These are phyloP conservation scores for Silene coronaria DNA, from an alignment of 179 eudicot species.

Conservation along the genomic window DNA sequence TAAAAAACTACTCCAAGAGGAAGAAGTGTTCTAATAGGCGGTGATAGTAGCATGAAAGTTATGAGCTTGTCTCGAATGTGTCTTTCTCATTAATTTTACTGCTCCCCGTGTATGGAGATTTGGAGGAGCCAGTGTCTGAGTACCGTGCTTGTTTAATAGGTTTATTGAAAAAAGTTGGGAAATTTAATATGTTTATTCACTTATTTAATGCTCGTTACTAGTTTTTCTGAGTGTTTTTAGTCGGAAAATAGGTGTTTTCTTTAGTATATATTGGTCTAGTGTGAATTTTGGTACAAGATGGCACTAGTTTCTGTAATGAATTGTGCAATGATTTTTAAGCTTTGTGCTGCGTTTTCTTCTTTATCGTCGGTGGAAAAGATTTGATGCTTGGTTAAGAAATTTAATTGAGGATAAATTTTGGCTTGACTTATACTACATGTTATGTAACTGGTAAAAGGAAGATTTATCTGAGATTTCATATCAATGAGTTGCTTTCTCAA, in stretches of 20 bases:
- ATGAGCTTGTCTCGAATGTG: background rate
- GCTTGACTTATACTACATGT: background rate
- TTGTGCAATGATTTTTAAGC: background rate
- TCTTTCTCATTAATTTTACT: background rate
- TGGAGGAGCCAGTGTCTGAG: background rate
- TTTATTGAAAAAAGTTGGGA: background rate
- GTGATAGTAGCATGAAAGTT: background rate
- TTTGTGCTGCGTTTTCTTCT: background rate
- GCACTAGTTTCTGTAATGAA: background rate
- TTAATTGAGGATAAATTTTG: slow-evolving; percentile 4
- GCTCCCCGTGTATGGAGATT: background rate
- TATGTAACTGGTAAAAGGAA: background rate
- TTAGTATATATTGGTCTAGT: background rate
- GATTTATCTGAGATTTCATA: background rate
- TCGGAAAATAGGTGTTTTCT: background rate
- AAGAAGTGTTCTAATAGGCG: background rate
- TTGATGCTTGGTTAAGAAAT: background rate
- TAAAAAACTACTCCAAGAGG: background rate
- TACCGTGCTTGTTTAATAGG: background rate
- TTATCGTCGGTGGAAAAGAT: background rate
- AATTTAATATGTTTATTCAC: background rate
- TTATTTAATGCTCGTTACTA: too few species aligned
- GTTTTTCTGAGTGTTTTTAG: too few species aligned
- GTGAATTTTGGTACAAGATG: too few species aligned
- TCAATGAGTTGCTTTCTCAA: background rate